Base-by-base conservation (phyloP, 1,284 basidiomycete genomes). In the Sparassis latifolia region DNA sequence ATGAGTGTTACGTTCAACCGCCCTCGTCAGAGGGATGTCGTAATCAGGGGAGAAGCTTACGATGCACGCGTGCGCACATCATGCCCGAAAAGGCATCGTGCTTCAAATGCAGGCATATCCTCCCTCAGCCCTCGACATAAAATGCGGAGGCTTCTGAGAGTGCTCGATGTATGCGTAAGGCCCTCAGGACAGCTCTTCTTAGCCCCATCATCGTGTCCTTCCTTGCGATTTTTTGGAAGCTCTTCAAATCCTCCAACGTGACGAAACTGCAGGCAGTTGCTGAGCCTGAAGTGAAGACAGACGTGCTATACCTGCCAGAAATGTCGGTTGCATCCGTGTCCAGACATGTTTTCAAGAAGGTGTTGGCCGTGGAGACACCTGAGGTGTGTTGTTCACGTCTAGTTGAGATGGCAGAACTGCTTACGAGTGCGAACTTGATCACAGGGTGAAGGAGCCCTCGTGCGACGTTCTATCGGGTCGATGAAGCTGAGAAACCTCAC, bases 401-500 rank as follows among this genome's bases (percentile, higher is more conserved):
- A 28, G n/a, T 33, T 10, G n/a, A n/a, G 38, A 27, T 5, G 39
- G n/a, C 6, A 6, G 44, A 20, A 4, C 27, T 31, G 4, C 35
- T 38, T 12, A 37, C 3, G 7, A 33, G 40, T 28, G 20, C 20
- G 20, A 9, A 27, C 28, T 4, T 33, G 10, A 20, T 38, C 32
- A 35, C 54, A 84, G 85, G 93, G 94, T n/a, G 87, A 74, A 3
- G 93, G 92, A 7, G 93, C 89, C 4, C 73, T 77, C 43, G 95
- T 98, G n/a, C 79, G 93, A 52, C 78, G 96, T 43, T 91, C 88
- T 31, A 97, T 98, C 58, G 95, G 95, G 9, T 80, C 83, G 1
- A 73, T 73, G 64, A 73, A 68, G 43, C 74, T 98, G 28, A 76
- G 84, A 50, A 97, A 94, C 65, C 71, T 97, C 44, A 86, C 86